Evolutionary conservation across 768 basidiomycete genomes (phyloP).

Genomic region (Mycena capillaripes): DNA sequence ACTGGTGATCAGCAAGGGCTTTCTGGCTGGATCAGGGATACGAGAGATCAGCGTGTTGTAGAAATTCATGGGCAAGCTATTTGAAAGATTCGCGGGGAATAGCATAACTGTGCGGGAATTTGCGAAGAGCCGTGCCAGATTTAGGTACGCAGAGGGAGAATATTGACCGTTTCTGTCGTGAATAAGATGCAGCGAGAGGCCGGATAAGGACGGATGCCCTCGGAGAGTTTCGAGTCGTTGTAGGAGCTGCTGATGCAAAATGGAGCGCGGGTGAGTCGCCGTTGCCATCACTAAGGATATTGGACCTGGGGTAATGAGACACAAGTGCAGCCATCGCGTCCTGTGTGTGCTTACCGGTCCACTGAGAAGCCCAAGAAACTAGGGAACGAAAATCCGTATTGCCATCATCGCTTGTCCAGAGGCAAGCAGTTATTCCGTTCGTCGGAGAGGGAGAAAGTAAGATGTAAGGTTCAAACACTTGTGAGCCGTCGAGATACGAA

Average conservation of each 20-base stretch:
- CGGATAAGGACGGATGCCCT: constrained; percentile 37
- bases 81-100: constrained; percentile 62
- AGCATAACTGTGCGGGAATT: constrained; percentile 61
- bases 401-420: constrained; percentile 59
- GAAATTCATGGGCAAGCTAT: constrained; percentile 38
- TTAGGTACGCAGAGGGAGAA: constrained; percentile 66
- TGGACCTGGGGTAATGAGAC: constrained; percentile 53
- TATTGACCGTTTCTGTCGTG: constrained; percentile 54
- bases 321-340: constrained; percentile 38
- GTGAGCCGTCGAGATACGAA: constrained; percentile 42
- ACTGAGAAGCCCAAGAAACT: constrained; percentile 52
- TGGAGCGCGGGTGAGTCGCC: constrained; percentile 37
- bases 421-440: constrained; percentile 59
- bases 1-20: constrained; percentile 40
- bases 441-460: constrained; percentile 38
- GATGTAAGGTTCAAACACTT: constrained; percentile 53
- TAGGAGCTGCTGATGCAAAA: constrained; percentile 44
- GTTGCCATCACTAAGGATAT: constrained; percentile 42
- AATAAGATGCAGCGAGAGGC: constrained; percentile 63
- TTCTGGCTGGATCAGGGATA: constrained; percentile 21
- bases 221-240: constrained; percentile 43
- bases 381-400: constrained; percentile 48
- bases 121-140: constrained; percentile 74
- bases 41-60: constrained; percentile 34
- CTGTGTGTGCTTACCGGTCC: constrained; percentile 55